Percentiles rank a stretch among this genome's conserved stretches.
Evolutionary conservation across 441 rosid species (phyloP).

Genomic region (Hypseocharis bilobata): DNA sequence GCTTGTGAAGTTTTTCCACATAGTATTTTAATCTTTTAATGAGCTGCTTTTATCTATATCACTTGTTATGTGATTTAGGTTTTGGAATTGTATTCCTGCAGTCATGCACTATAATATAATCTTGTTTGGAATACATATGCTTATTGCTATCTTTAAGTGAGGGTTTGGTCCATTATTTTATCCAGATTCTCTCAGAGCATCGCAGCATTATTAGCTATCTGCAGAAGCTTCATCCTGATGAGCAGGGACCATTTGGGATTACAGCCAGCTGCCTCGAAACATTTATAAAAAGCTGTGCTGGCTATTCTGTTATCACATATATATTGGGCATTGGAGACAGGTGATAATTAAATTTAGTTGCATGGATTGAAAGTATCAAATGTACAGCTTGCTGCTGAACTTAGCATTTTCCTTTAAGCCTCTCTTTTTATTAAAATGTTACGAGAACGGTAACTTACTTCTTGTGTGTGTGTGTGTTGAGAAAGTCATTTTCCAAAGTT

Average conservation of each 20-base stretch:
- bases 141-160: background rate
- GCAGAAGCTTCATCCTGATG: constrained; percentile 94
- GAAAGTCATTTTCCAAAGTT: too few species aligned
- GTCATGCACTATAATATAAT: background rate
- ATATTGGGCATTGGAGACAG: constrained; percentile 95
- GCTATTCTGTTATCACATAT: constrained; percentile 92
- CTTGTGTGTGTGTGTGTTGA: too few species aligned
- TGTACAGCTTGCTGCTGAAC: background rate
- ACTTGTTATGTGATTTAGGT: background rate
- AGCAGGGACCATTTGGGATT: constrained; percentile 88
- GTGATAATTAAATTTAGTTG: constrained; percentile 27
- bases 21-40: background rate
- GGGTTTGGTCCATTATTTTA: constrained; percentile 13
- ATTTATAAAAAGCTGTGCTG: constrained; percentile 95
- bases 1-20: background rate
- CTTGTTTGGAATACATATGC: background rate
- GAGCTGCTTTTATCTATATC: background rate
- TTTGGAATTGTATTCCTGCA: background rate
- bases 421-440: too few species aligned
- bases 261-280: constrained; percentile 94
- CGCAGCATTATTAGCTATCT: constrained; percentile 84
- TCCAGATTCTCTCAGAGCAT: constrained; percentile 86
- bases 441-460: too few species aligned
- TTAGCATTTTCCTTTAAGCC: too few species aligned
- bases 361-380: background rate